Conservation (phyloP, 1,139 yeast genomes). For the Nadsonia commutata region DNA sequence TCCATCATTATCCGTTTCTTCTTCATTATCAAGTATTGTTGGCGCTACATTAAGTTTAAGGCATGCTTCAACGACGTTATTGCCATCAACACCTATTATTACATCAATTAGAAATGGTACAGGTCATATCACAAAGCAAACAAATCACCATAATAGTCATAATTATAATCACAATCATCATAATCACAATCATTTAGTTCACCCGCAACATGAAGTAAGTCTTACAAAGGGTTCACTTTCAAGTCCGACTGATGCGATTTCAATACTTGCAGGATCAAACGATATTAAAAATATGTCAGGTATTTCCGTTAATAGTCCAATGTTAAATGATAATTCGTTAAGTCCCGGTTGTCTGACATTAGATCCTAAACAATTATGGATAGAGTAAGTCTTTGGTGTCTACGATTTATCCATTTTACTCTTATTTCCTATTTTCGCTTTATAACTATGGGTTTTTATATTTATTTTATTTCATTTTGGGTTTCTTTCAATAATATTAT, state of each 20-base stretch:
- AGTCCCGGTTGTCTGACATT: background rate
- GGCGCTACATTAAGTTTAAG: background rate
- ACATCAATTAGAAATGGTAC: background rate
- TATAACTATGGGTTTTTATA: no score
- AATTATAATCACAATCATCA: background rate
- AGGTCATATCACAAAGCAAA: background rate
- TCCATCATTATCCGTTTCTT: background rate
- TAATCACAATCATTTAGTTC: background rate
- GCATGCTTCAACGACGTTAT: background rate
- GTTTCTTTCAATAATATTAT: no score
- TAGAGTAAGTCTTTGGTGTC: background rate
- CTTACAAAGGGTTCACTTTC: background rate
- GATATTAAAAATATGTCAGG: background rate
- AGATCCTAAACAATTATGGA: background rate
- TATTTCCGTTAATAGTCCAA: background rate
- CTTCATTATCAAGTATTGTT: background rate
- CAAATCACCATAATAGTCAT: background rate
- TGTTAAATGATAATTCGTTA: background rate
- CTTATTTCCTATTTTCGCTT: no score
- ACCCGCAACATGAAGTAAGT: background rate
- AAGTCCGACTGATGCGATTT: background rate
- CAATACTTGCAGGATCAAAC: background rate
- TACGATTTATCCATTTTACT: no score
- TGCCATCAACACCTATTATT: background rate
- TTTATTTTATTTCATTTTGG: no score